Conservation (phyloP, 305 asterid species). For the Stenogyne calaminthoides region DNA sequence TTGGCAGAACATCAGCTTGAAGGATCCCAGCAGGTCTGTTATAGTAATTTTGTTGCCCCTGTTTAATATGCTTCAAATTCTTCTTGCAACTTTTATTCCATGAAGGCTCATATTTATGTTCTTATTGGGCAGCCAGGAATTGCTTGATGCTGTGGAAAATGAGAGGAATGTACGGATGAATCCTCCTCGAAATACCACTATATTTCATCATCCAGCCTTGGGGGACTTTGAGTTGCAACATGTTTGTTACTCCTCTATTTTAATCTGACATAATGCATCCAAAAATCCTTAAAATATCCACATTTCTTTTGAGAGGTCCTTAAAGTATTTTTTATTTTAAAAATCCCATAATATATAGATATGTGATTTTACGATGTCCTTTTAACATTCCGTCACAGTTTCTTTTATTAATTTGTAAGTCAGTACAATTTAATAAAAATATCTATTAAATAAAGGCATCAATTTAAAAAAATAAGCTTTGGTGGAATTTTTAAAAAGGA, state of each 20-base stretch:
- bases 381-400: too few relatives aligned
- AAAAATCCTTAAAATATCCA: too few relatives aligned
- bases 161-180: slow-evolving; percentile 80
- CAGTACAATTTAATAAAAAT: too few relatives aligned
- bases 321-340: too few relatives aligned
- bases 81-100: background rate
- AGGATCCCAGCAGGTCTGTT: slow-evolving; percentile 76
- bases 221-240: slow-evolving; percentile 95
- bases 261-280: background rate
- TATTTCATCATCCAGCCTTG: slow-evolving; percentile 92
- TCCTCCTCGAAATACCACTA: slow-evolving; percentile 79
- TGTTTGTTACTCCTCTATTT: slow-evolving; percentile 43
- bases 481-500: too few relatives aligned
- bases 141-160: slow-evolving; percentile 90
- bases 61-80: background rate
- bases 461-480: too few relatives aligned
- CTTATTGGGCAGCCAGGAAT: slow-evolving; percentile 75
- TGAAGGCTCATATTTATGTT: slow-evolving; percentile 1
- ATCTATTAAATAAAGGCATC: background rate
- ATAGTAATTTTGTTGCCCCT: background rate
- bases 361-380: too few relatives aligned
- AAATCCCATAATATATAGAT: too few relatives aligned
- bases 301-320: too few relatives aligned
- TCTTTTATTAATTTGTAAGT: too few relatives aligned
- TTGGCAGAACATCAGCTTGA: slow-evolving; percentile 83